These are phyloP conservation scores for Trypanosoma lewisi DNA, from an alignment of 208 protist species.

Conservation along the genomic window DNA sequence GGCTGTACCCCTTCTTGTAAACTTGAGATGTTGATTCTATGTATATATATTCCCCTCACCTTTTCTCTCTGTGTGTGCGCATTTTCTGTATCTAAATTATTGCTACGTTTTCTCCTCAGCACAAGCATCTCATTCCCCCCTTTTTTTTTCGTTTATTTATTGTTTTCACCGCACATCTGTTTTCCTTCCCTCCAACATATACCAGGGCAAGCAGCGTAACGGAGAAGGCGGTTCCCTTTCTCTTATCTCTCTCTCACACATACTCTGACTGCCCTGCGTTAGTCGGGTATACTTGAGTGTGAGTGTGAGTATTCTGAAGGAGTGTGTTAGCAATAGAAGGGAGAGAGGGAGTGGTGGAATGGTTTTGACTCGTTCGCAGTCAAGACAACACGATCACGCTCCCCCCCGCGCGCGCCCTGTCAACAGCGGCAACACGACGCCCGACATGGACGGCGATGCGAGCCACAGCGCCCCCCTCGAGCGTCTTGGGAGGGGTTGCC, in stretches of 20 bases:
- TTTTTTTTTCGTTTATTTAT: conserved; percentile 24
- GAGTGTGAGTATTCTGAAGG: no score
- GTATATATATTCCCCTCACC: not conserved
- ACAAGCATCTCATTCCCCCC: no score
- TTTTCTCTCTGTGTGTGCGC: conserved; percentile 6
- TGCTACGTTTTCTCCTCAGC: not conserved
- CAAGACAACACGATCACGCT: not conserved
- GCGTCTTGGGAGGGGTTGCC: conserved; percentile 64
- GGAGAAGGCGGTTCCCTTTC: conserved; percentile 11
- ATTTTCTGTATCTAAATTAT: not conserved
- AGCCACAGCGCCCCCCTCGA: conserved; percentile 17
- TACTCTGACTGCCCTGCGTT: conserved; percentile 2
- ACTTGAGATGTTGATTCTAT: not conserved
- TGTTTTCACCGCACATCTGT: not conserved
- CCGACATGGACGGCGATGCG: not conserved
- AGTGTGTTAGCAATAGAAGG: not conserved
- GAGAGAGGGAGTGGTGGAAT: conserved; percentile 5
- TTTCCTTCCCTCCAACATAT: not conserved
- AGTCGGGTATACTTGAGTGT: no score
- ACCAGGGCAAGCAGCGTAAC: not conserved
- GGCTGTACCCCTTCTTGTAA: not conserved
- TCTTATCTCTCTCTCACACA: conserved; percentile 5
- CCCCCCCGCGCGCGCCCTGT: not conserved
- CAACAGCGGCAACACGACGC: not conserved
- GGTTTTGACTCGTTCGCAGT: conserved; percentile 39